These are phyloP conservation scores for Cladosporium sp. DNA, from an alignment of 2,329 filamentous ascomycete species.

Conservation along the genomic window DNA sequence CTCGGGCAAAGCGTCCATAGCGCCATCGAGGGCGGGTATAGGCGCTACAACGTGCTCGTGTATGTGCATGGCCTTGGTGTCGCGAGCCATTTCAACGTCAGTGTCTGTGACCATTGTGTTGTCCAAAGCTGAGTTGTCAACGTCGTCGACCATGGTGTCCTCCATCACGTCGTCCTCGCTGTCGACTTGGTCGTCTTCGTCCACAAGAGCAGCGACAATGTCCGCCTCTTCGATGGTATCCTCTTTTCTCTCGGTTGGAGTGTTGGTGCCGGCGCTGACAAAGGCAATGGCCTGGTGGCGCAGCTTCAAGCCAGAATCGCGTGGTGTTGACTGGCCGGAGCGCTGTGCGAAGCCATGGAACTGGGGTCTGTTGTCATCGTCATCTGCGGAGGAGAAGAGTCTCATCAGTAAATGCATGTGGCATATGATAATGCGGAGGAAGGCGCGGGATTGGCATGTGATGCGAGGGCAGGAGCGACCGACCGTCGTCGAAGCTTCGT, in stretches of 20 bases:
- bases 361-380: slow-evolving; percentile 4
- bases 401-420: slow-evolving; percentile 12
- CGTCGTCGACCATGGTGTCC: slow-evolving; percentile 5
- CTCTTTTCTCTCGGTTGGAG: slow-evolving; percentile 28
- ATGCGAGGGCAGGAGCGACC: background rate
- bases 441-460: background rate
- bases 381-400: background rate
- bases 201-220: slow-evolving; percentile 13
- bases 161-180: slow-evolving; percentile 6
- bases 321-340: slow-evolving; percentile 28
- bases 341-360: slow-evolving; percentile 29
- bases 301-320: slow-evolving; percentile 47
- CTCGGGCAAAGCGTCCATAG: slow-evolving; percentile 2
- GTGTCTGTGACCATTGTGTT: slow-evolving; percentile 28
- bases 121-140: slow-evolving; percentile 16
- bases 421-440: background rate
- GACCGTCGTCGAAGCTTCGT: slow-evolving; percentile 10
- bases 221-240: slow-evolving; percentile 19
- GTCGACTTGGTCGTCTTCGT: slow-evolving; percentile 23
- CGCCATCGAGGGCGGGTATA: slow-evolving; percentile 2
- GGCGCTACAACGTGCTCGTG: slow-evolving; percentile 5
- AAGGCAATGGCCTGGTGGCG: slow-evolving; percentile 56
- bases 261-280: slow-evolving; percentile 54
- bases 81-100: slow-evolving; percentile 28
- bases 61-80: slow-evolving; percentile 14